Conservation (phyloP, 2,329 filamentous ascomycete species). For the Aspergillus fumigatiaffinis region DNA sequence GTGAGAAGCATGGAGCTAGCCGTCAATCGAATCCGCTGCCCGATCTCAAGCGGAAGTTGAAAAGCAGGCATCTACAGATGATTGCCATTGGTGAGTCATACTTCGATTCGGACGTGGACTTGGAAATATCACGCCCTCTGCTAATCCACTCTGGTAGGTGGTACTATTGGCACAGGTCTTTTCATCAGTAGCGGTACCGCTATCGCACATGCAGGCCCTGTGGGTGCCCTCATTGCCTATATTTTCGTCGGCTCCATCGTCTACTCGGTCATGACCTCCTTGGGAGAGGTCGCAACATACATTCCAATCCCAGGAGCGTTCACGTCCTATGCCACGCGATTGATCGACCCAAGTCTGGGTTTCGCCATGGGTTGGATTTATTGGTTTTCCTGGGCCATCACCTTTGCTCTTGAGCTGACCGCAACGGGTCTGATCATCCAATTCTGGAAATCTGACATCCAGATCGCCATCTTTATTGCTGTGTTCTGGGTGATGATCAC, state of each 20-base stretch:
- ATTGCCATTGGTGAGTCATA: conserved; percentile 82
- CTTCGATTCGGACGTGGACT: neutral
- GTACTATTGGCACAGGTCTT: conserved; percentile 68
- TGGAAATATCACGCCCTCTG: neutral
- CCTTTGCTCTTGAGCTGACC: conserved; percentile 68
- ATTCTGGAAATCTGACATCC: conserved; percentile 63
- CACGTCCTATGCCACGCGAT: conserved; percentile 70
- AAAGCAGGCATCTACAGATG: conserved; percentile 91
- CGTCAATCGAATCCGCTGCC: conserved; percentile 58
- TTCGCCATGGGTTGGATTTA: conserved; percentile 82
- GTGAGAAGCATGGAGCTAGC: conserved; percentile 34
- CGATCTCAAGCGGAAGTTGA: conserved; percentile 69
- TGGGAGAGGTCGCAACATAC: conserved; percentile 69
- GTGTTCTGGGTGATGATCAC: conserved; percentile 71
- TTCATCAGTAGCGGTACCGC: conserved; percentile 66
- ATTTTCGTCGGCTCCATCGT: conserved; percentile 67
- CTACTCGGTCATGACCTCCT: conserved; percentile 67
- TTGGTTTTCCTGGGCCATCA: conserved; percentile 74
- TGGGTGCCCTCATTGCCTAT: conserved; percentile 64
- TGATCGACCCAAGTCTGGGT: conserved; percentile 67
- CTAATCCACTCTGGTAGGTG: conserved; percentile 48
- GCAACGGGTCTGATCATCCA: conserved; percentile 71
- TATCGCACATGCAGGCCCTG: conserved; percentile 61
- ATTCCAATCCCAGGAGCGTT: conserved; percentile 75
- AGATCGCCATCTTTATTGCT: conserved; percentile 67